Conservation (phyloP, 495 filamentous ascomycete genomes). For the Sabuloglossum arenarium region DNA sequence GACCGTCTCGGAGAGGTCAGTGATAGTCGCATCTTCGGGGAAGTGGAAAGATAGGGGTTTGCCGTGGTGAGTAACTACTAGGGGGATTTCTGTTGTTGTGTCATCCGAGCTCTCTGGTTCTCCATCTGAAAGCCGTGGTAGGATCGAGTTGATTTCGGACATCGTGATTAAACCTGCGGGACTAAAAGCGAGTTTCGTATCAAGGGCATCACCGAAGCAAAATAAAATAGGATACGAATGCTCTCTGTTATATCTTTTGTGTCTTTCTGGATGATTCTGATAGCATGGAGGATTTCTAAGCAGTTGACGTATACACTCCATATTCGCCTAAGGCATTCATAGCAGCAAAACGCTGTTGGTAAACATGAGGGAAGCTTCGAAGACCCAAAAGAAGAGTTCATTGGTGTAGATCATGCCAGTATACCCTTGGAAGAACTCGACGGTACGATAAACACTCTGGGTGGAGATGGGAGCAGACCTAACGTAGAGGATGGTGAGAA, state of each 20-base stretch:
- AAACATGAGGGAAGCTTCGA: conserved; percentile 20
- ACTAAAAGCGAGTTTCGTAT: not conserved
- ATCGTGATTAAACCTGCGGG: not conserved
- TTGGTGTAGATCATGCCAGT: conserved; percentile 11
- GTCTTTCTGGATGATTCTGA: no score
- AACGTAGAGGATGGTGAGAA: conserved; percentile 23
- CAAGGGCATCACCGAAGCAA: not conserved
- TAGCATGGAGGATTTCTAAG: no score
- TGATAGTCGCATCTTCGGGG: conserved; percentile 24
- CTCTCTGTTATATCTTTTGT: no score
- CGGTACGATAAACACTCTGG: conserved; percentile 17
- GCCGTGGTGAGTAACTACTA: conserved; percentile 38
- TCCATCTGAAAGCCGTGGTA: not conserved
- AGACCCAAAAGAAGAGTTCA: conserved; percentile 19
- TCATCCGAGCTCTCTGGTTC: not conserved
- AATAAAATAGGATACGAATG: no score
- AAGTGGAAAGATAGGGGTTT: conserved; percentile 23
- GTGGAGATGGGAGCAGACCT: conserved; percentile 11
- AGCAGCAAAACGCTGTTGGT: conserved; percentile 15
- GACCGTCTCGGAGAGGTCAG: conserved; percentile 39
- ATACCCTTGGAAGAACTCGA: conserved; percentile 15
- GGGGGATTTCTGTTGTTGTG: not conserved
- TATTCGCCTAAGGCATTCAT: no score
- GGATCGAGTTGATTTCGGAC: not conserved
- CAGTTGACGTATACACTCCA: no score